Conservation (phyloP, 805 yeast species). For the Candida pseudofarinosa region DNA sequence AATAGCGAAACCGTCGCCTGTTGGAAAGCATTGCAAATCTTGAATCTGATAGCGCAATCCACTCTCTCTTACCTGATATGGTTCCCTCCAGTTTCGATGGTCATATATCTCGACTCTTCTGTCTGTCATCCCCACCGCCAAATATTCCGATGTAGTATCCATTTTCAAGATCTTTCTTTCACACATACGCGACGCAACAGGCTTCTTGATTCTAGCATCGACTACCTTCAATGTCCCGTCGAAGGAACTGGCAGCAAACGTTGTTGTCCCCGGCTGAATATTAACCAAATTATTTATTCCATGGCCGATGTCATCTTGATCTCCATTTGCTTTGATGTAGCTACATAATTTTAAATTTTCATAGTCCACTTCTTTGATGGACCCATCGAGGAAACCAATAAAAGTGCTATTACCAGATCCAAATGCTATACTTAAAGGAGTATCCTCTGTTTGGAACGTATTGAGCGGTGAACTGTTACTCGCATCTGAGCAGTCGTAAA, state of each 20-base stretch:
- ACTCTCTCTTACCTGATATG: conserved; percentile 52
- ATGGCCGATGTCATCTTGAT: conserved; percentile 5
- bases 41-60: conserved; percentile 67
- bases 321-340: conserved; percentile 6
- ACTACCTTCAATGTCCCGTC: conserved; percentile 47
- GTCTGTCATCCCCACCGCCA: conserved; percentile 53
- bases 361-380: conserved; percentile 47
- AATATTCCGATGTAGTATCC: conserved; percentile 45
- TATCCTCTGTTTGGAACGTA: conserved; percentile 11
- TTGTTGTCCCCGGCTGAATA: conserved; percentile 20
- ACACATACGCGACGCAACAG: conserved; percentile 11
- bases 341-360: conserved; percentile 28
- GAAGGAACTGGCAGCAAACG: conserved; percentile 59
- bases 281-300: conserved; percentile 36
- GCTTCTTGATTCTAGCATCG: conserved; percentile 32
- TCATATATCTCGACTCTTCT: conserved; percentile 58
- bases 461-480: conserved; percentile 8
- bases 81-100: conserved; percentile 39
- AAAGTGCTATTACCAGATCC: conserved; percentile 30
- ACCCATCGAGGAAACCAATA: conserved; percentile 53
- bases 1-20: conserved; percentile 55
- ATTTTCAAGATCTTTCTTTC: conserved; percentile 57
- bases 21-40: conserved; percentile 51
- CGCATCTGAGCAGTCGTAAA: conserved; percentile 35
- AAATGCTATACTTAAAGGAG: conserved; percentile 27